Evolutionary conservation across 305 asterid species (phyloP).

Genomic region (Fraxinus sp.): DNA sequence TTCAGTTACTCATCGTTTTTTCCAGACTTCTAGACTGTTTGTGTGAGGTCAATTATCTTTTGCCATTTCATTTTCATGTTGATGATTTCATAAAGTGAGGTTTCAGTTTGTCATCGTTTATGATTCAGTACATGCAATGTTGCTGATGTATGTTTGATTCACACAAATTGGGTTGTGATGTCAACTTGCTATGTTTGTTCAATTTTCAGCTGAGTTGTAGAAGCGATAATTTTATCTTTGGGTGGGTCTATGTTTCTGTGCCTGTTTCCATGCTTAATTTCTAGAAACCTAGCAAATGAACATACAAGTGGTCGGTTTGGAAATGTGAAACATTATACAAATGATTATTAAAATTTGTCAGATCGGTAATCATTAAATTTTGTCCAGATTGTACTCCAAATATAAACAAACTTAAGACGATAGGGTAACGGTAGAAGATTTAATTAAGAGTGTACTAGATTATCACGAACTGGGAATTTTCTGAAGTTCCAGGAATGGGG

Average conservation of each 20-base stretch:
- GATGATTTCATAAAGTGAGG: background rate
- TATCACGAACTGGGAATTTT: background rate
- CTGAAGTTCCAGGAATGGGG: background rate
- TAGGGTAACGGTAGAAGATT: background rate
- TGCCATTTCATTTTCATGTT: background rate
- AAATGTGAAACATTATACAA: background rate
- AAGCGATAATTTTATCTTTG: background rate
- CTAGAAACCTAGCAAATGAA: background rate
- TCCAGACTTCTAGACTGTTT: background rate
- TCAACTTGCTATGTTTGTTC: background rate
- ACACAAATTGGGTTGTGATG: background rate
- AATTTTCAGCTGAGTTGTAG: background rate
- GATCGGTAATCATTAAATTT: background rate
- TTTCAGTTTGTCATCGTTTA: background rate
- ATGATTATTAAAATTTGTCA: background rate
- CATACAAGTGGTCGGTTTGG: background rate
- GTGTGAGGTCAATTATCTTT: background rate
- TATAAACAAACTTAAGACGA: background rate
- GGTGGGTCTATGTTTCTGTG: background rate
- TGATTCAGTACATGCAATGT: background rate
- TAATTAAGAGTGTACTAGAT: background rate
- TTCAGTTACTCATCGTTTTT: background rate
- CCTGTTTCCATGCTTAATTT: background rate
- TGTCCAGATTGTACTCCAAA: background rate
- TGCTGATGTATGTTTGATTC: background rate